Conservation (phyloP, 2,329 filamentous ascomycete genomes). For the Trichoderma semiorbis region DNA sequence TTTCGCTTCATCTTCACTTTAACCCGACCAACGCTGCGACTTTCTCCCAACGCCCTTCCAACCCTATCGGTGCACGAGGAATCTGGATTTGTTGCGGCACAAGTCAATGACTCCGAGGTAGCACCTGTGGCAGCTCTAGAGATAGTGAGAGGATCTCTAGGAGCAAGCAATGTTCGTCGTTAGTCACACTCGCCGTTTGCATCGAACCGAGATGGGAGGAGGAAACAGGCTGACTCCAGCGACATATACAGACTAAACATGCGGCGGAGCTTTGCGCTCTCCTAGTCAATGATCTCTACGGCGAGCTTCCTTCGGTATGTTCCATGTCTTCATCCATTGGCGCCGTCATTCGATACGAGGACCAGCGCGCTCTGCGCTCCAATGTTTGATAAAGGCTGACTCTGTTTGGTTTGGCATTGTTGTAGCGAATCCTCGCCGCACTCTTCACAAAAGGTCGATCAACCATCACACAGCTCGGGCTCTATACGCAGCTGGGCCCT, state of each 20-base stretch:
- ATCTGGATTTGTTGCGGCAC: background rate
- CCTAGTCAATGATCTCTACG: conserved; percentile 83
- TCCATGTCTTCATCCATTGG: background rate
- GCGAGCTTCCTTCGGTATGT: conserved; percentile 82
- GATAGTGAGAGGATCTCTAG: conserved; percentile 76
- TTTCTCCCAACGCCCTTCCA: background rate
- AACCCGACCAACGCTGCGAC: background rate
- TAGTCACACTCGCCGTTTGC: conserved; percentile 32
- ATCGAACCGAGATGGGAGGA: background rate
- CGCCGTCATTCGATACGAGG: background rate
- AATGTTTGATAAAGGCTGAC: conserved; percentile 27
- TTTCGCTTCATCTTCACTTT: background rate
- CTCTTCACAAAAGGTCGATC: conserved; percentile 78
- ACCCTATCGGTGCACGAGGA: background rate
- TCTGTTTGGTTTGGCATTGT: conserved; percentile 11
- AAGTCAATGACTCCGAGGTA: conserved; percentile 63
- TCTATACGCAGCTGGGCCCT: conserved; percentile 68
- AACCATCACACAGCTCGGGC: conserved; percentile 63
- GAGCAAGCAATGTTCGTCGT: conserved; percentile 59
- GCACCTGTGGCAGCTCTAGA: conserved; percentile 70
- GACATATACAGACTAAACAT: conserved; percentile 57
- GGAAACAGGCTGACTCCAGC: conserved; percentile 24
- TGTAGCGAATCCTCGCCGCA: conserved; percentile 76
- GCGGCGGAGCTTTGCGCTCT: conserved; percentile 85
- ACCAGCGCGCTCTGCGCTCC: background rate